phyloP scores from a whole-genome alignment of 1,284 basidiomycete genomes.

The Somion occarium region DNA sequence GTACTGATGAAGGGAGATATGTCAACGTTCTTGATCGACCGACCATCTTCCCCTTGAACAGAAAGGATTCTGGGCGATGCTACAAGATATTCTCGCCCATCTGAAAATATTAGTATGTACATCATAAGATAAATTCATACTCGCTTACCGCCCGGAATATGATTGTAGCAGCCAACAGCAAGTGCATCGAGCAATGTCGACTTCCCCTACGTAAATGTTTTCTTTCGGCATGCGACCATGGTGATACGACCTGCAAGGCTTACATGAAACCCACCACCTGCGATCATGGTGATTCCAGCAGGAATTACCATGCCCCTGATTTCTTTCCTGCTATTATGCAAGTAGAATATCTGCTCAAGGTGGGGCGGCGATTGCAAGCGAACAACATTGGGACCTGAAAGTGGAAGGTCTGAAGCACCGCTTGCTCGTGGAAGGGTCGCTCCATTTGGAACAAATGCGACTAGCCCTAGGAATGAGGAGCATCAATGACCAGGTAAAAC shows the following conservation, averaged over 20 bases:
- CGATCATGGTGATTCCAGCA: conserved; percentile 18
- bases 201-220: conserved; percentile 14
- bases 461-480: conserved; percentile 13
- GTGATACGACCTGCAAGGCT: conserved; percentile 5
- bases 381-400: conserved; percentile 10
- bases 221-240: not conserved
- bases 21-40: conserved; percentile 17
- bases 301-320: conserved; percentile 19
- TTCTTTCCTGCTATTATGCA: conserved; percentile 15
- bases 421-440: conserved; percentile 18
- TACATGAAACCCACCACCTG: conserved; percentile 20
- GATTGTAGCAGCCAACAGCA: conserved; percentile 21
- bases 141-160: conserved; percentile 17
- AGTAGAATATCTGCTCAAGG: conserved; percentile 12
- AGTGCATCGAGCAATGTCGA: conserved; percentile 20
- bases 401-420: conserved; percentile 18
- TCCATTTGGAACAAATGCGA: conserved; percentile 20
- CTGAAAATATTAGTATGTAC: conserved; percentile 5
- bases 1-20: conserved; percentile 20
- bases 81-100: conserved; percentile 20
- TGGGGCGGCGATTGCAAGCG: conserved; percentile 15
- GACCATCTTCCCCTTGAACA: conserved; percentile 20
- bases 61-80: conserved; percentile 15
- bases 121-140: not conserved
- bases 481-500: not conserved